Conservation (phyloP, 495 filamentous ascomycete genomes). For the Durotheca rogersii region DNA sequence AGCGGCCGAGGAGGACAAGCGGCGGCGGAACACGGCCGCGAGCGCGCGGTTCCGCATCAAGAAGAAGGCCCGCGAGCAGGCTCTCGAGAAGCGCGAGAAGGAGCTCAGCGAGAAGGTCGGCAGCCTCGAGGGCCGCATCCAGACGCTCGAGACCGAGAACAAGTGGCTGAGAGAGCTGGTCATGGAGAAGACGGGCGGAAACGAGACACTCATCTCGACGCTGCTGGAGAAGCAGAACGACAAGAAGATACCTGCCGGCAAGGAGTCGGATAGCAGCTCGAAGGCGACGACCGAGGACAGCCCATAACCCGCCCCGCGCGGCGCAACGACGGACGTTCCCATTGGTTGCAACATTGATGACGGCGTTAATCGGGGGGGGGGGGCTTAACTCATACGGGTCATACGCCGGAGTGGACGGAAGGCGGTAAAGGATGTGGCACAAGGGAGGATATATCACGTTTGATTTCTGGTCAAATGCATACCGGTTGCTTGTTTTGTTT, state of each 20-base stretch:
- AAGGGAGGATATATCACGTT: slow-evolving; percentile 18
- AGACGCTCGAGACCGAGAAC: slow-evolving; percentile 91
- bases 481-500: too few relatives aligned
- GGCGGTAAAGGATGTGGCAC: too few relatives aligned
- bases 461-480: slow-evolving; percentile 15
- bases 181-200: slow-evolving; percentile 80
- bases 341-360: slow-evolving; percentile 19
- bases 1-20: slow-evolving; percentile 95
- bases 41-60: slow-evolving; percentile 94
- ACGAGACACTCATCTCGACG: slow-evolving; percentile 49
- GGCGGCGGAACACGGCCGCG: slow-evolving; percentile 92
- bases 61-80: slow-evolving; percentile 98
- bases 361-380: slow-evolving; percentile 27
- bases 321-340: slow-evolving; percentile 5
- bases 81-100: slow-evolving; percentile 85
- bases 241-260: slow-evolving; percentile 13
- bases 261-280: slow-evolving; percentile 15
- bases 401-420: too few relatives aligned
- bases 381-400: slow-evolving; percentile 5
- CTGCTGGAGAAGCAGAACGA: slow-evolving; percentile 45
- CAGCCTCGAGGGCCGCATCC: slow-evolving; percentile 75
- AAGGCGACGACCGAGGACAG: slow-evolving; percentile 25
- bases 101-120: slow-evolving; percentile 85
- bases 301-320: slow-evolving; percentile 11
- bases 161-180: slow-evolving; percentile 93